Percentiles rank a stretch among this genome's conserved stretches.
phyloP scores from a whole-genome alignment of 331 rosid genomes.

The Acacia pycnantha region DNA sequence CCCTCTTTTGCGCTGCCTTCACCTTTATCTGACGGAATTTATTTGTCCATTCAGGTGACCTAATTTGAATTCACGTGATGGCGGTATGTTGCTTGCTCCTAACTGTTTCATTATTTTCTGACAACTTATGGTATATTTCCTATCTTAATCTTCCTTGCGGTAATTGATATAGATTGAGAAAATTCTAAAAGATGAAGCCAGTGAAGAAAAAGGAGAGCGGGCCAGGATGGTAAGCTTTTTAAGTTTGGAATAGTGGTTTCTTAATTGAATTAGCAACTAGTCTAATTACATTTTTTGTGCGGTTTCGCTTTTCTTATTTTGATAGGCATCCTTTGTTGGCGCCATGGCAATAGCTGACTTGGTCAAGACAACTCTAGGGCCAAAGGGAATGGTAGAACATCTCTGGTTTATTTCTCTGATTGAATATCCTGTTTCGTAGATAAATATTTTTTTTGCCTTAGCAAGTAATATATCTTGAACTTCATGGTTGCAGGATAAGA shows the following conservation, averaged over 20 bases:
- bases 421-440: neutral
- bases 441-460: neutral
- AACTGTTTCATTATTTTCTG: neutral
- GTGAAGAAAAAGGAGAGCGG: constrained; percentile 93
- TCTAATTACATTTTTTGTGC: neutral
- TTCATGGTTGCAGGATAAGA: constrained; percentile 69
- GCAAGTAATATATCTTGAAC: constrained; percentile 9
- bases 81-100: constrained; percentile 43
- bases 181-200: constrained; percentile 91
- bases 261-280: neutral
- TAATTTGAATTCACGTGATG: constrained; percentile 34
- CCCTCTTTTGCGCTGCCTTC: neutral
- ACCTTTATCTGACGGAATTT: neutral
- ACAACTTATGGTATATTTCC: neutral
- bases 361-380: constrained; percentile 96
- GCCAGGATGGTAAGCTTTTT: constrained; percentile 83
- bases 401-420: neutral
- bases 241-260: neutral
- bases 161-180: constrained; percentile 48
- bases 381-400: constrained; percentile 88
- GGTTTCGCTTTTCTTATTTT: neutral
- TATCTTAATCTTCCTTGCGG: neutral
- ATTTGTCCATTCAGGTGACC: constrained; percentile 26
- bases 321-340: constrained; percentile 91
- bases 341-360: constrained; percentile 96